Percentiles rank a stretch among this genome's conserved stretches.
Evolutionary conservation across 106 monocot species (phyloP).

Genomic region (Posidonia australis): DNA sequence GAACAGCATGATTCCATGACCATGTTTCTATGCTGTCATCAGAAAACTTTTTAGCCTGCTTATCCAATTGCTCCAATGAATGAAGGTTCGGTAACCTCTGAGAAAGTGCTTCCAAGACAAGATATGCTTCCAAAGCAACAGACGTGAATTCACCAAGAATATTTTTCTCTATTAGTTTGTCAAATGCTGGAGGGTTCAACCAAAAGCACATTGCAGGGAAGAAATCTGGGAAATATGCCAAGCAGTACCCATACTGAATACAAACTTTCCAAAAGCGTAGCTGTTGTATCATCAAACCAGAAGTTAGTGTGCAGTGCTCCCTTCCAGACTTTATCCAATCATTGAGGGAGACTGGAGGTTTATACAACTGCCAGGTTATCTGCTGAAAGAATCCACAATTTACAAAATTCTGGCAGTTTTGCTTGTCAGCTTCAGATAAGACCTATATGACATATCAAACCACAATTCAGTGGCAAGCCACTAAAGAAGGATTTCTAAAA

Average conservation of each 20-base stretch:
- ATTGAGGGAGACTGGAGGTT: constrained; percentile 39
- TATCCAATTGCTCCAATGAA: constrained; percentile 36
- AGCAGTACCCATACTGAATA: constrained; percentile 74
- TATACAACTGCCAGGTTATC: constrained; percentile 76
- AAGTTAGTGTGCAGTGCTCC: constrained; percentile 55
- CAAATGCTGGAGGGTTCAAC: constrained; percentile 54
- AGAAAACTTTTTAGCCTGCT: constrained; percentile 11
- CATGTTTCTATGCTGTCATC: constrained; percentile 41
- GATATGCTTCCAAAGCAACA: constrained; percentile 55
- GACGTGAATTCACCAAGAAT: constrained; percentile 64
- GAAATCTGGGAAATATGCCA: constrained; percentile 60
- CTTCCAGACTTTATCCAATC: constrained; percentile 54
- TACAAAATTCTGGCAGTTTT: constrained; percentile 57
- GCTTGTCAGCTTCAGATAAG: constrained; percentile 49
- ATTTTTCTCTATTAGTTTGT: constrained; percentile 42
- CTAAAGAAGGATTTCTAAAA: too few relatives aligned
- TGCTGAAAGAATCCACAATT: constrained; percentile 53
- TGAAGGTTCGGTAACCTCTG: constrained; percentile 70
- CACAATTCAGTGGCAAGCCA: background rate
- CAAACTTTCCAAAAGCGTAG: constrained; percentile 88
- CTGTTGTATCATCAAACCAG: constrained; percentile 64
- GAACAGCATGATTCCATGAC: constrained; percentile 76
- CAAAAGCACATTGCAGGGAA: constrained; percentile 69
- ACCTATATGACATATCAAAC: constrained; percentile 29
- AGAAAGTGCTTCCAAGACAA: constrained; percentile 58